Base-by-base conservation (phyloP, 2,329 filamentous ascomycete genomes). In the Fusarium chuoi region DNA sequence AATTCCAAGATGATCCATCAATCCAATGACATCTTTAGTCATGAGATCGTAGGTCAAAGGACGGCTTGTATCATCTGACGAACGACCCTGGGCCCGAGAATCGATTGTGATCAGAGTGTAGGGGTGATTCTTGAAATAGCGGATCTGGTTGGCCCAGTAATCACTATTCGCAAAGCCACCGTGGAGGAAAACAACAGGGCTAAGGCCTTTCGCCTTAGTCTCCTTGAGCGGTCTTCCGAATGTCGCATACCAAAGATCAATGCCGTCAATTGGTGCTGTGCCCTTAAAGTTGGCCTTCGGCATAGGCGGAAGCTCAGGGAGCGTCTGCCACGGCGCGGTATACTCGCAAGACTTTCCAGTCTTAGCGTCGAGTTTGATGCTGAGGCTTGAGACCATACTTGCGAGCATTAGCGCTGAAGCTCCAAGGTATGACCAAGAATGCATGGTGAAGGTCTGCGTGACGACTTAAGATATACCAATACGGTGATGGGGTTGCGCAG, bases 101-200 rank as follows among this genome's bases (percentile, higher is more conserved):
- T 61, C 55, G 4, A 63, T 28, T 4, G 55, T 15, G 17, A 63
- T 63, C 7, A 63, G 13, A 9, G 41, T 63, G 4, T 33, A 61
- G 0, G 18, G 35, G 5, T 33, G 24, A 26, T 61, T 22, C 20
- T 61, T 14, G 5, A 63, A 14, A 4, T 63, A 5, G 2, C 15
- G 20, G 9, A 63, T 46, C 26, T 63, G 55, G 24, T 63, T 36
- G 10, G 26, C 35, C 24, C 18, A 63, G 7, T 61, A 63, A 20
- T 63, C 60, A 10, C 60, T 63, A 5, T 63, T 63, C 1, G 55
- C 55, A 39, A 33, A 63, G n/a, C 55, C 60, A 6, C 60, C 60
- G 6, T 61, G 60, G 20, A 63, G 41, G 4, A 63, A 63, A 14
- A 63, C 26, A 5, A 63, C 41, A 8, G 60, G 55, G 10, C 1